Evolutionary conservation across 2,329 filamentous ascomycete species (phyloP), one percentile per base, ranked within the genome.

Genomic region (Didymella keratinophila): DNA sequence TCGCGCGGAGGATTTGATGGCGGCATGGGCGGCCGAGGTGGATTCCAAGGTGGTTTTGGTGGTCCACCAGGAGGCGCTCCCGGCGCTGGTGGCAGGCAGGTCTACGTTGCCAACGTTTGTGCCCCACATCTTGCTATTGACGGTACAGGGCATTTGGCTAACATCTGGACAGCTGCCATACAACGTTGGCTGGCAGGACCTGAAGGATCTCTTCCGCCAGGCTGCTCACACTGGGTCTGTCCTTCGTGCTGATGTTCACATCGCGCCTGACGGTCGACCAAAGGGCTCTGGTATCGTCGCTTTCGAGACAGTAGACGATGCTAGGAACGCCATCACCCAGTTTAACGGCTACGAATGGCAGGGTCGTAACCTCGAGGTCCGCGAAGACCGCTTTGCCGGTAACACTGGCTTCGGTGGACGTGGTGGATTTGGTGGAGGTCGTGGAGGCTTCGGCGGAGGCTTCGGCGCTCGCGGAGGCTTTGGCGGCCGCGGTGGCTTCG

Each of bases 281-380:
- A 99, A 98, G 82, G 95, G 95, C 53, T 97, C 95, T 49, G 95
- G 95, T 66, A 96, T 98, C 58, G 95, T 99, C 61, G 93, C 95
- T 41, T 99, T 97, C 76, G 95, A 99, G 77, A 94, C 89, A 57
- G 87, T 93, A 1, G 93, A 98, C 58, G 95, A 99, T 79, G 94
- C 95, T 41, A 92, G 93, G 66, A 97, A 93, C 73, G 95, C 95
- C 21, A 99, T 99, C 66, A 89, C 93, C 73, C 93, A 97, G 69
- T 99, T 98, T 84, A 97, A 98, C 75, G 95, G 95, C 58, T 98
- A 97, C 76, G 95, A 99, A 65, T 99, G 95, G 95, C 94, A 98
- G 78, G 95, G 95, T 11, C 90, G 95, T 58, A 82, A 89, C 51
- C 87, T 99, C 49, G 95, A 99, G 78, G 95, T 99, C 63, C 93